These are phyloP conservation scores for Aureobasidium namibiae DNA, from an alignment of 2,329 filamentous ascomycete genomes.

Conservation along the genomic window DNA sequence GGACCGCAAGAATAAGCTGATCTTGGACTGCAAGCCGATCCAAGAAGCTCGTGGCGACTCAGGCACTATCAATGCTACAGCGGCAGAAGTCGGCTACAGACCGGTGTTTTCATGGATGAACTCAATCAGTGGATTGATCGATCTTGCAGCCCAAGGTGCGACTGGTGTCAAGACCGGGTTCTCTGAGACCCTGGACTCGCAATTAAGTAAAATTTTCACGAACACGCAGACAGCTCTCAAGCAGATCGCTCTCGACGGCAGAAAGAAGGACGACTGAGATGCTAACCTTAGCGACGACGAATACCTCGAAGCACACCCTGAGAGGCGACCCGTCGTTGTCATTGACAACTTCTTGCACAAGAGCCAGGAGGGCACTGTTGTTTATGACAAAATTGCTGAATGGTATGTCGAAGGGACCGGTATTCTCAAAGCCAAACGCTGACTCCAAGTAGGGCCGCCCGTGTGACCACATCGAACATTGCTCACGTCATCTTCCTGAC, in stretches of 20 bases:
- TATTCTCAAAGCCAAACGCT: not conserved
- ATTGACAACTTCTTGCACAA: conserved; percentile 90
- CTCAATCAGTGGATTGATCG: conserved; percentile 82
- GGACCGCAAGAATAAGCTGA: conserved; percentile 62
- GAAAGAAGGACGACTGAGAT: conserved; percentile 67
- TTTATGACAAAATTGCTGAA: conserved; percentile 56
- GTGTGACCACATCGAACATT: conserved; percentile 75
- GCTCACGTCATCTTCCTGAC: conserved; percentile 94
- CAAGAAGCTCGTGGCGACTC: conserved; percentile 85
- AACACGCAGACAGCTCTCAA: conserved; percentile 75
- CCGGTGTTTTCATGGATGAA: conserved; percentile 97
- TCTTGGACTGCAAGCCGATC: conserved; percentile 89
- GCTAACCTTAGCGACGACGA: conserved; percentile 68
- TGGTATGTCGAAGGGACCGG: conserved; percentile 39
- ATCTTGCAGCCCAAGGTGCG: conserved; percentile 86
- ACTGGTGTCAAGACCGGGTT: conserved; percentile 93
- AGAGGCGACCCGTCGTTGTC: conserved; percentile 72
- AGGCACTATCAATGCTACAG: conserved; percentile 73
- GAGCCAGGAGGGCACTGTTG: conserved; percentile 40
- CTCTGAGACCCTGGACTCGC: conserved; percentile 82
- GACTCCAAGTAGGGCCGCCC: conserved; percentile 47
- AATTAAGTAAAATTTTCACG: conserved; percentile 81
- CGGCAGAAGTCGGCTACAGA: conserved; percentile 75
- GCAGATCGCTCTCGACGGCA: conserved; percentile 61
- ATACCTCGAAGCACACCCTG: conserved; percentile 82